Evolutionary conservation across 345 rosid genomes (phyloP).

Genomic region (Clausena lansium): DNA sequence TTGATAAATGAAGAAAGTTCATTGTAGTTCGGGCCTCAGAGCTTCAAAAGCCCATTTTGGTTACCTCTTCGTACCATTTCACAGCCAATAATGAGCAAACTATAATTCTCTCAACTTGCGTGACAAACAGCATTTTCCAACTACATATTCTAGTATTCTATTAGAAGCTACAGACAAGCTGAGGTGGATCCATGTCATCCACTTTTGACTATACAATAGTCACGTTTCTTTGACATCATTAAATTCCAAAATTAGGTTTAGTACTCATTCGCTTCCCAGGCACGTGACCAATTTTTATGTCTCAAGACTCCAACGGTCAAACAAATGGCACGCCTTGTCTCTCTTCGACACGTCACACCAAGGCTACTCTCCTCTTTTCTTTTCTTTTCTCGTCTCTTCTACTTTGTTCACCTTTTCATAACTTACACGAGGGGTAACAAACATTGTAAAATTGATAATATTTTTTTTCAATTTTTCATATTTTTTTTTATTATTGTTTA

Average conservation of each 20-base stretch:
- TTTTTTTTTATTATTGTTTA: too few species aligned
- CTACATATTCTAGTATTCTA: too few species aligned
- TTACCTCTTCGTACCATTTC: not conserved
- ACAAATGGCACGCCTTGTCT: too few species aligned
- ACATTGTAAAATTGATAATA: too few species aligned
- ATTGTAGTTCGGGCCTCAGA: not conserved
- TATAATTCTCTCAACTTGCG: too few species aligned
- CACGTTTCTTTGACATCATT: not conserved
- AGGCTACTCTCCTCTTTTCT: not conserved
- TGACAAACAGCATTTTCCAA: too few species aligned
- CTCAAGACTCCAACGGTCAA: too few species aligned
- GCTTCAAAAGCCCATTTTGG: not conserved
- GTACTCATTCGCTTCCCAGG: not conserved
- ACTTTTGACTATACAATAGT: not conserved
- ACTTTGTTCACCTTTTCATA: too few species aligned
- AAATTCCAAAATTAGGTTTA: not conserved
- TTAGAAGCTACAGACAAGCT: not conserved
- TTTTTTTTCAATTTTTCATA: too few species aligned
- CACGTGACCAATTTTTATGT: slow-evolving; percentile 1
- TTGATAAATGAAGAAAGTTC: not conserved
- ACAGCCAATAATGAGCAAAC: not conserved
- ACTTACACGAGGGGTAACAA: too few species aligned
- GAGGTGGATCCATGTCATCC: slow-evolving; percentile 37
- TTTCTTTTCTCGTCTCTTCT: too few species aligned
- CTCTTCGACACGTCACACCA: not conserved